A percentile compares a stretch with the other conserved stretches of the same genome.
phyloP scores from a whole-genome alignment of 768 basidiomycete species.

The Boletus subcaerulescens region DNA sequence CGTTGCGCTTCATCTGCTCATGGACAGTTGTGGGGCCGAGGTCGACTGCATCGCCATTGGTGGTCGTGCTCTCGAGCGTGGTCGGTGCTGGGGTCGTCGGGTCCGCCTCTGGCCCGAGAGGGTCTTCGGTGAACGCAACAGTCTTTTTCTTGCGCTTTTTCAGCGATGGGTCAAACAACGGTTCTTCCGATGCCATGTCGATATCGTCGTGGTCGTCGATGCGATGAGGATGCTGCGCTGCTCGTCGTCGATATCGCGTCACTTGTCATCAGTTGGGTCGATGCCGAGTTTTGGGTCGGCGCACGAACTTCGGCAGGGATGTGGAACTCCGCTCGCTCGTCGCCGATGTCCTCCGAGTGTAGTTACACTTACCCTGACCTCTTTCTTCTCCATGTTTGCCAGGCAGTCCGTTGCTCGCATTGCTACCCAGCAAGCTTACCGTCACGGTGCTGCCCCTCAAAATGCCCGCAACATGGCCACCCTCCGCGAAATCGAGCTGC shows the following conservation, averaged over 20 bases:
- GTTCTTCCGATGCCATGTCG: slow-evolving; percentile 64
- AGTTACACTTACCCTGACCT: neutral
- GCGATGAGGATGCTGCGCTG: slow-evolving; percentile 4
- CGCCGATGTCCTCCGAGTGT: slow-evolving; percentile 36
- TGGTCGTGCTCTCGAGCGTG: slow-evolving; percentile 65
- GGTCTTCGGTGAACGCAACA: slow-evolving; percentile 83
- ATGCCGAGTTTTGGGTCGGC: slow-evolving; percentile 30
- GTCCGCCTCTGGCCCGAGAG: slow-evolving; percentile 77
- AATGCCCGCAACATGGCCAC: slow-evolving; percentile 91
- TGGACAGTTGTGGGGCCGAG: slow-evolving; percentile 73
- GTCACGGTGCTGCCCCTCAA: slow-evolving; percentile 39
- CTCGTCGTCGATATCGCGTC: slow-evolving; percentile 8
- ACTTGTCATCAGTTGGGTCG: slow-evolving; percentile 5
- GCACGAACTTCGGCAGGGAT: slow-evolving; percentile 17
- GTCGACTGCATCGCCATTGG: slow-evolving; percentile 72
- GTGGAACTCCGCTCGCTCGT: slow-evolving; percentile 23
- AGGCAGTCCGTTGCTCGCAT: slow-evolving; percentile 47
- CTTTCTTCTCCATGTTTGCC: slow-evolving; percentile 42
- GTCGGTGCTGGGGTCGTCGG: slow-evolving; percentile 77
- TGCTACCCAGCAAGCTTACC: slow-evolving; percentile 36
- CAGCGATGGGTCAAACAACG: slow-evolving; percentile 78
- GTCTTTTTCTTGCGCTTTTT: slow-evolving; percentile 88
- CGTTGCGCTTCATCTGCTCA: slow-evolving; percentile 61
- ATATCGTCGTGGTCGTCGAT: slow-evolving; percentile 16
- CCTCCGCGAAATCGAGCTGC: slow-evolving; percentile 93